Base-by-base conservation (phyloP, 495 filamentous ascomycete species). In the Aeminium ludgeri region DNA sequence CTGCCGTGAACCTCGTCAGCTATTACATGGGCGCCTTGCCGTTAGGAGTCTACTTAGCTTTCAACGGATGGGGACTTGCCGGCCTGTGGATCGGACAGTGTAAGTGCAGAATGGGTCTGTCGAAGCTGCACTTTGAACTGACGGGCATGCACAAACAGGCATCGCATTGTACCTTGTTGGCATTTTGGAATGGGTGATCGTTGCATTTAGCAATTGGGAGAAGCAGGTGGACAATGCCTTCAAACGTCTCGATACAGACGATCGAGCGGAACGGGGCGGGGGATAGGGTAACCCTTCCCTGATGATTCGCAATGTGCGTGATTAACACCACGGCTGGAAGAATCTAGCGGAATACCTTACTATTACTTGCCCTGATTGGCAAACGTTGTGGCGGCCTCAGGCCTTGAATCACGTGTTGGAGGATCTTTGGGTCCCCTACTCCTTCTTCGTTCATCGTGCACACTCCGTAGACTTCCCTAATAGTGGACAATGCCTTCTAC, bases 11-110 rank as follows among this genome's bases (percentile, higher is more conserved):
- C 54, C 56, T 91, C 20, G 59, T 86, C n/a, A 82, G 76, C 52
- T 95, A 95, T 50, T 95, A 93, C 58, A 69, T 76, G 47, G 83
- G 82, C 32, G 86, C 84, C 0, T 56, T 93, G 49, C 86, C 86
- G 7, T 60, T 81, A 35, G 86, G 86, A 0, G 80, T 92, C 40
- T 93, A 72, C 59, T 67, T 93, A 37, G 86, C 86, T 5, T 91
- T 89, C 51, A 74, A 87, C 56, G 83, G 83, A 1, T 92, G 85
- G 84, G 86, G 85, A 1, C 65, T 94, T 8, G 66, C 66, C 34
- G 86, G 86, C 1, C 53, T 93, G 20, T 93, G 86, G 86, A 65
- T 91, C 18, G 86, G 85, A 19, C 84, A 91, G 55, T 94, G 86
- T 23, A 17, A 6, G 31, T 25, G 23, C 8, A 25, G 23, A 3